A percentile compares a stretch with the other conserved stretches of the same genome.
phyloP scores from a whole-genome alignment of 495 filamentous ascomycete genomes.

The Penicillium steckii region DNA sequence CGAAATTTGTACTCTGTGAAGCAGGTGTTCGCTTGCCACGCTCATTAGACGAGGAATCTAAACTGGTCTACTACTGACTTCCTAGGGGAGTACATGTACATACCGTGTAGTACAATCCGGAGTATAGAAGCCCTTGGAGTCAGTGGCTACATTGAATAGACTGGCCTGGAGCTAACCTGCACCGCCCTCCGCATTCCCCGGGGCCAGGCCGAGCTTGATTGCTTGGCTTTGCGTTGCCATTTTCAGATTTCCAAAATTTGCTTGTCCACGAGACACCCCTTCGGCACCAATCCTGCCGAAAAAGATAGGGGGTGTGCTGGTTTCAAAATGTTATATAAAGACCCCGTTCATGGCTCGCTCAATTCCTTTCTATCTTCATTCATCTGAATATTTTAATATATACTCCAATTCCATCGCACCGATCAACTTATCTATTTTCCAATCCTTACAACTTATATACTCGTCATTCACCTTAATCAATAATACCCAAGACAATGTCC shows the following conservation, averaged over 20 bases:
- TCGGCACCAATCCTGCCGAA: neutral
- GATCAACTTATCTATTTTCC: constrained; percentile 1
- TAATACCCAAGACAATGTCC: constrained; percentile 29
- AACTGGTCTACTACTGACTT: too few relatives aligned
- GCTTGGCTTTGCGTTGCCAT: constrained; percentile 3
- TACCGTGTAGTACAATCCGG: too few relatives aligned
- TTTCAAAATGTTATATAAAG: constrained; percentile 1
- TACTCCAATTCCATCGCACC: neutral
- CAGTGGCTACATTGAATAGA: neutral
- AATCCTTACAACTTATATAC: neutral
- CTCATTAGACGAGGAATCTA: neutral
- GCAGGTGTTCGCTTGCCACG: neutral
- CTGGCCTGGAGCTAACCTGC: neutral
- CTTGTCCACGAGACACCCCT: constrained; percentile 22
- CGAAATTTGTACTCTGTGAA: too few relatives aligned
- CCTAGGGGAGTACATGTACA: too few relatives aligned
- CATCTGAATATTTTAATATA: neutral
- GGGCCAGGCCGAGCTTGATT: constrained; percentile 1
- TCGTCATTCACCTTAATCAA: constrained; percentile 1
- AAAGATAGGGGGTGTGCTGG: neutral
- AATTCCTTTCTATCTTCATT: neutral
- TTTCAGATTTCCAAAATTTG: constrained; percentile 10
- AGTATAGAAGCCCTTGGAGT: too few relatives aligned
- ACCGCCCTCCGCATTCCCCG: neutral
- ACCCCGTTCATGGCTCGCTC: neutral